Base-by-base conservation (phyloP, 129 eudicot genomes). In the Flaveria sonorensis region DNA sequence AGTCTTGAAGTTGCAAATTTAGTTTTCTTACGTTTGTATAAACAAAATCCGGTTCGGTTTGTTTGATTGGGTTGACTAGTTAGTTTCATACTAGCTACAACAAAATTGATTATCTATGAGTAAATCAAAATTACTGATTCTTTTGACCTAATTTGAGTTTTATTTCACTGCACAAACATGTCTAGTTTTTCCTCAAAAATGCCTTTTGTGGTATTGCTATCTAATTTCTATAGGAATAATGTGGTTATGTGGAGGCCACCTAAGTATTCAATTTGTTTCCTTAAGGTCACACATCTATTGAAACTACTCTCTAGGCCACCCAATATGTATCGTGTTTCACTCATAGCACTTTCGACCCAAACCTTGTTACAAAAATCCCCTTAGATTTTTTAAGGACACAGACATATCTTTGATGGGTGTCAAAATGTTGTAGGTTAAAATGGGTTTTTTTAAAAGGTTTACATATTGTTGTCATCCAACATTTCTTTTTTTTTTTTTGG, bases 231-330 rank as follows among this genome's bases (percentile, higher is more conserved):
- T 5, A 57, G 28, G 64, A 28, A 20, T 57, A 57, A 57, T 57
- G 30, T 57, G 56, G 56, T 50, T 50, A 50, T 13, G 30, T 57
- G 30, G 28, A 57, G 64, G 64, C 63, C 63, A 57, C 56, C 56
- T n/a, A 13, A 50, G 40, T 36, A 36, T 36, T 30, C 40, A 36
- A 36, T 36, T 36, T 36, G 40, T 4, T 36, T 36, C 40, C 20
- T 0, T 50, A 50, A 50, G 56, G 56, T n/a, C 4, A 50, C 30
- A 57, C 14, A 57, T 57, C 61, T 55, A 21, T 57, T 20, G 59
- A n/a, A 52, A 57, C 64, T 57, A 19, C 64, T 57, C 23, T 57
- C 21, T 57, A 57, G 14, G 30, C 64, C 64, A 19, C 30, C 64
- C 4, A 57, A 21, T 59, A 60, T 24, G 66, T 24, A 60, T 24